Base-by-base conservation (phyloP, 805 yeast genomes). In the Scheffersomyces amazonensis region DNA sequence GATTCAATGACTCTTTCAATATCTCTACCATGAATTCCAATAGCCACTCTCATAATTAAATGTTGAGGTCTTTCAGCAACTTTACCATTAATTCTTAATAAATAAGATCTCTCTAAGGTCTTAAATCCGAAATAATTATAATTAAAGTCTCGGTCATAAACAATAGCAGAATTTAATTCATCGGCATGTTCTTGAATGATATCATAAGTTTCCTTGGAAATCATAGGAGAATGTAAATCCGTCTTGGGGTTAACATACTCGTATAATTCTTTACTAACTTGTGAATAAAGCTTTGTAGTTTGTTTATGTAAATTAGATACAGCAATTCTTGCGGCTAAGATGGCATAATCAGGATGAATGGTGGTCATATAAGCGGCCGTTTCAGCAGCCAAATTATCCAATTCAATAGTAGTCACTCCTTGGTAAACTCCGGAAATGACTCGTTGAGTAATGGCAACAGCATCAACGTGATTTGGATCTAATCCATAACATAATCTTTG, bases 301-400 rank as follows among this genome's bases (percentile, higher is more conserved):
- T 89, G 96, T 67, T 90, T 90, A 71, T 91, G 97, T 58, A 93
- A 74, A 62, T 88, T 88, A 30, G 96, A 87, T 39, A 93, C 83
- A 16, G 98, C 97, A 44, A 91, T 84, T 69, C 99, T 82, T 24
- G 98, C 97, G 38, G 97, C 97, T 52, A 89, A 74, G 31, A 82
- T 80, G 19, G 97, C 96, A 54, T 91, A 90, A 67, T 93, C 98
- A n/a, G 98, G 98, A 63, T 91, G 98, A 46, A 87, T 78, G 10
- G 98, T 91, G 42, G 97, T 89, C 96, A 93, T 87, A 58, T 84
- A 86, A 31, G 98, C 98, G 41, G 96, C 95, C 25, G 96, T 89
- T 66, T 93, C 99, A 31, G 98, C 97, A 34, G 98, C 90, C 49
- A 69, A 66, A 52, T 69, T 68, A 48, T 69, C 75, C 46, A 69